Evolutionary conservation across 1,284 basidiomycete species (phyloP), one percentile per base, ranked within the genome.

Genomic region (Ustilago vetiveriae): DNA sequence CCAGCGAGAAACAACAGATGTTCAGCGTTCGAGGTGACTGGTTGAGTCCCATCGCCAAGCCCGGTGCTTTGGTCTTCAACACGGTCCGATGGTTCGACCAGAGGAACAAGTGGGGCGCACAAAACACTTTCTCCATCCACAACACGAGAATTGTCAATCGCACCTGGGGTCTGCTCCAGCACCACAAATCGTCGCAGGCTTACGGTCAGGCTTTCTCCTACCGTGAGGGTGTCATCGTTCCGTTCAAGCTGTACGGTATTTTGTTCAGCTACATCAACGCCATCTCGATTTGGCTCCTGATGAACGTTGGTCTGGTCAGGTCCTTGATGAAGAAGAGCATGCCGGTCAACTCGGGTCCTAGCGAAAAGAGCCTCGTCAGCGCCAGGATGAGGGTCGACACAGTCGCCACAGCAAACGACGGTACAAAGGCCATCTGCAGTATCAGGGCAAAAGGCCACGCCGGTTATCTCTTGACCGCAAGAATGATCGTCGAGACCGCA

Each of bases 71-170:
- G 37, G 1, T 76, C 22, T 79, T 87, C 8, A 69, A 87, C 6
- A 88, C 88, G 74, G 83, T 83, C 3, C 57, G 84, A 86, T 60
- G 83, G 84, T 23, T 80, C 86, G 58, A 85, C 84, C 40, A 83
- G 80, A 49, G 85, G 82, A 29, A 76, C 1, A 73, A 86, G 14
- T 84, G 85, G 54, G 92, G 90, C 26, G 84, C 84, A 0, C 84
- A 86, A 64, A 91, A 86, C 80, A 74, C 88, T 38, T 91, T 94
- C 88, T 82, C 84, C 13, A 63, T 84, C 2, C 76, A 85, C 41
- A 92, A 95, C 78, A 84, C 85, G 29, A 83, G 87, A 17, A 82
- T 92, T 27, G 90, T 93, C 32, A 88, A 91, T 67, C 88, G 92
- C 51, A 88, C 91, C 21, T 91, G 88, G 85, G 91, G 88, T 11